phyloP scores from a whole-genome alignment of 352 stramenopile species.

The Blastocystis sp. region DNA sequence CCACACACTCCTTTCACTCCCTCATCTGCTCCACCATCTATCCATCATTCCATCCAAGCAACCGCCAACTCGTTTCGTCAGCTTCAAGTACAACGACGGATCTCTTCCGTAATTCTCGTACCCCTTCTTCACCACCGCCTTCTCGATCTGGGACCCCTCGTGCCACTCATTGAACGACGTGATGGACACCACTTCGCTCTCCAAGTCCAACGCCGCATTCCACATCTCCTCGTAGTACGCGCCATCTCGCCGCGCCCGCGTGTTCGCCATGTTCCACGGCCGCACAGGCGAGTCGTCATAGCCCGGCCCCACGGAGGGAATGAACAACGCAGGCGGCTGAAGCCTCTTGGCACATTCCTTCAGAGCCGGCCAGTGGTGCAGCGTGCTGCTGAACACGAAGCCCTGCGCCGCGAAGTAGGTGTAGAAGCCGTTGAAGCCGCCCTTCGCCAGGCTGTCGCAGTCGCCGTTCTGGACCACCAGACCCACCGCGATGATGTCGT shows the following conservation, averaged over 20 bases:
- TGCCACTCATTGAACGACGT: slow-evolving; percentile 73
- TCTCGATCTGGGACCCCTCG: slow-evolving; percentile 72
- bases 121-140: slow-evolving; percentile 53
- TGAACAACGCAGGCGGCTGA: not conserved
- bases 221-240: slow-evolving; percentile 71
- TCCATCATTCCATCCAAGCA: not conserved
- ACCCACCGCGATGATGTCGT: slow-evolving; percentile 69
- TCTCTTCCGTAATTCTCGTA: slow-evolving; percentile 60
- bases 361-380: slow-evolving; percentile 45
- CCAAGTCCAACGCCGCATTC: slow-evolving; percentile 40
- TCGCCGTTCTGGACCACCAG: slow-evolving; percentile 58
- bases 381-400: slow-evolving; percentile 69
- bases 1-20: not conserved
- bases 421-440: slow-evolving; percentile 70
- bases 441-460: slow-evolving; percentile 17
- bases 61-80: slow-evolving; percentile 20
- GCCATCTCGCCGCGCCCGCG: slow-evolving; percentile 46
- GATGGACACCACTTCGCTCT: slow-evolving; percentile 59
- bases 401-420: slow-evolving; percentile 71
- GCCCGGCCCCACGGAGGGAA: slow-evolving; percentile 63
- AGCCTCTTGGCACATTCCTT: not conserved
- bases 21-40: slow-evolving; percentile 58
- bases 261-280: slow-evolving; percentile 71
- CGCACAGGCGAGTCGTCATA: slow-evolving; percentile 69
- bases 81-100: slow-evolving; percentile 63